phyloP scores from a whole-genome alignment of 495 filamentous ascomycete species.

The Aspergillus bridgeri region DNA sequence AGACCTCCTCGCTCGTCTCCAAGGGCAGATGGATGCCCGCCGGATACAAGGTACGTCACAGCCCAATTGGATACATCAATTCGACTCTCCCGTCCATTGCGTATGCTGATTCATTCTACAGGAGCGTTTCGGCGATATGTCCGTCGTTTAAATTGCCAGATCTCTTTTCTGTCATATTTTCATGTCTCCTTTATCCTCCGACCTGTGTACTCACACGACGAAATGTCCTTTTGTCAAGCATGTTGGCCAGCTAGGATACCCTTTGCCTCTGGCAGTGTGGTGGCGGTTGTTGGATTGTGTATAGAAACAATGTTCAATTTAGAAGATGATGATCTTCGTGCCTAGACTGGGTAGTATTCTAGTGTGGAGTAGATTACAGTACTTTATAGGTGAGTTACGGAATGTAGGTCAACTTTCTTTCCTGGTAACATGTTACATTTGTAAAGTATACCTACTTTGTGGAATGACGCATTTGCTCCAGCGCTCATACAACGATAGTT shows the following conservation, averaged over 20 bases:
- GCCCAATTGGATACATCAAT: neutral
- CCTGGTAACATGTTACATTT: too few relatives aligned
- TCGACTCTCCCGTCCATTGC: neutral
- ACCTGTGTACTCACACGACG: constrained; percentile 36
- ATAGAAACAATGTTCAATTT: constrained; percentile 46
- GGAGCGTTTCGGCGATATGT: constrained; percentile 99
- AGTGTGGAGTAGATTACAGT: neutral
- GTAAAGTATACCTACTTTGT: too few relatives aligned
- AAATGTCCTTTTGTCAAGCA: constrained; percentile 34
- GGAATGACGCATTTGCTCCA: too few relatives aligned
- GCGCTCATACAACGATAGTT: too few relatives aligned
- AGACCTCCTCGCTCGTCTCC: constrained; percentile 84
- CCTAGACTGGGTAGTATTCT: neutral
- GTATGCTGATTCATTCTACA: constrained; percentile 29
- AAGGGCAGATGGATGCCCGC: constrained; percentile 97
- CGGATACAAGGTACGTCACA: constrained; percentile 83
- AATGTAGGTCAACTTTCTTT: too few relatives aligned
- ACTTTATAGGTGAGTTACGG: neutral
- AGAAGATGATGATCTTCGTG: constrained; percentile 20
- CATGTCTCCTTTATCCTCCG: constrained; percentile 31
- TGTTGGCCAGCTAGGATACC: constrained; percentile 25
- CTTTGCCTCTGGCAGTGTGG: constrained; percentile 26
- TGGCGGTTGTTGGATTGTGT: constrained; percentile 38
- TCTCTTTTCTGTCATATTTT: constrained; percentile 19
- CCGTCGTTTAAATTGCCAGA: constrained; percentile 66